Evolutionary conservation across 352 stramenopile genomes (phyloP), one percentile per base, ranked within the genome.

Genomic region (Phytophthora sp.): DNA sequence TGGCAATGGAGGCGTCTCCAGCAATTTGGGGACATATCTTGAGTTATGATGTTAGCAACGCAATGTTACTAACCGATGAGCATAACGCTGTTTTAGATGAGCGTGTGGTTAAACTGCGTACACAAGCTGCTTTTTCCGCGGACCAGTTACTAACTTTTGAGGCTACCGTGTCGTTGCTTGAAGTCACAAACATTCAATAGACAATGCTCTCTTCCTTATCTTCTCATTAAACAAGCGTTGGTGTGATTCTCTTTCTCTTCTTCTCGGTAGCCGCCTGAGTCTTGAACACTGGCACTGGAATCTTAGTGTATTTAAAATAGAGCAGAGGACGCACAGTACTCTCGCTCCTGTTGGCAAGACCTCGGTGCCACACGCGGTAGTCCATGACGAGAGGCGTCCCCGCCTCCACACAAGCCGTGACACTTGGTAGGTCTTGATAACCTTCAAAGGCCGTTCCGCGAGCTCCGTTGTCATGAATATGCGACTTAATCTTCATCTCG

Each of bases 351-450:
- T 93, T 93, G 2, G 79, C 76, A 4, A 77, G 44, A 12, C 84
- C 84, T 15, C 84, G 84, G 36, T 93, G 84, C 84, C 84, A 93
- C 18, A 91, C 77, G 21, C 84, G 79, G 38, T 93, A 93, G 76
- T 93, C 84, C 84, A 93, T 93, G 49, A 86, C 35, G 1, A 91
- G 42, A 0, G 83, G 80, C 26, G 79, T 91, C 6, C 83, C 83
- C 1, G 80, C 82, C 20, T 67, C 39, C n/a, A 89, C 77, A 38
- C 61, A 71, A 11, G 79, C 68, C n/a, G 70, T 86, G 33, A 87
- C 71, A 64, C 82, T 89, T 16, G 74, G 61, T 8, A 90, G 49
- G 41, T 86, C 64, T 15, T 47, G 56, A 58, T 90, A 90, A 23
- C 66, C 69, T 41, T 80, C 64, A 45, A 93, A 91, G 7, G 73